A percentile compares a stretch with the other conserved stretches of the same genome.
phyloP scores from a whole-genome alignment of 1,139 yeast species.

The Entelexis paramagnoliae region DNA sequence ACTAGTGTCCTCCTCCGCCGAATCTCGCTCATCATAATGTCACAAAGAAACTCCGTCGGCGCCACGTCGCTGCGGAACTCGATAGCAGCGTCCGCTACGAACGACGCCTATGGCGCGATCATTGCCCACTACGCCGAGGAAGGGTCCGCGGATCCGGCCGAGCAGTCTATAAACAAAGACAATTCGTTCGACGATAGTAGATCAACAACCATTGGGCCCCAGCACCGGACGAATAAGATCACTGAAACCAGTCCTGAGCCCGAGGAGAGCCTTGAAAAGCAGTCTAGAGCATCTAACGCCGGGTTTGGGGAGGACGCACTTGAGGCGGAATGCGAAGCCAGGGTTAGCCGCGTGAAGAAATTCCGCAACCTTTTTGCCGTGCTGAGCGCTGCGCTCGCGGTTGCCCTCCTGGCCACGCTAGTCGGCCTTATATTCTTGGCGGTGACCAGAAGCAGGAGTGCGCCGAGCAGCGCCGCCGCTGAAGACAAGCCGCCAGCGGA shows the following conservation, averaged over 20 bases:
- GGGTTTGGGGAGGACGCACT: background rate
- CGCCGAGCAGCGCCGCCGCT: background rate
- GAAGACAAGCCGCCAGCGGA: background rate
- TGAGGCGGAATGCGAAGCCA: background rate
- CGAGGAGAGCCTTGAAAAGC: conserved; percentile 3
- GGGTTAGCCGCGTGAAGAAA: background rate
- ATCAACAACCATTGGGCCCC: background rate
- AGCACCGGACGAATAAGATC: too few relatives aligned
- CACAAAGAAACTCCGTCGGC: background rate
- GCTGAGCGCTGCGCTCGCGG: background rate
- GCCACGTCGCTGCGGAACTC: background rate
- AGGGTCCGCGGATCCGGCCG: background rate
- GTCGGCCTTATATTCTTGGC: conserved; percentile 11
- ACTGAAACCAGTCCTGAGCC: conserved; percentile 14
- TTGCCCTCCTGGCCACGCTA: conserved; percentile 6
- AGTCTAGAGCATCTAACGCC: background rate
- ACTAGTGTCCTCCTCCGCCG: background rate
- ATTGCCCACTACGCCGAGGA: background rate
- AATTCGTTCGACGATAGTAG: background rate
- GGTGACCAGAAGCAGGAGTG: background rate
- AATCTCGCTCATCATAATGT: background rate
- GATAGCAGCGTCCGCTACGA: background rate
- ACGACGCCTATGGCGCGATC: background rate
- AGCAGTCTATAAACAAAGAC: background rate
- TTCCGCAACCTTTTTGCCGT: background rate